Percentiles rank a stretch among this genome's conserved stretches.
phyloP scores from a whole-genome alignment of 225 moss, liverwort and hornwort species.

The Marchantia paleacea region DNA sequence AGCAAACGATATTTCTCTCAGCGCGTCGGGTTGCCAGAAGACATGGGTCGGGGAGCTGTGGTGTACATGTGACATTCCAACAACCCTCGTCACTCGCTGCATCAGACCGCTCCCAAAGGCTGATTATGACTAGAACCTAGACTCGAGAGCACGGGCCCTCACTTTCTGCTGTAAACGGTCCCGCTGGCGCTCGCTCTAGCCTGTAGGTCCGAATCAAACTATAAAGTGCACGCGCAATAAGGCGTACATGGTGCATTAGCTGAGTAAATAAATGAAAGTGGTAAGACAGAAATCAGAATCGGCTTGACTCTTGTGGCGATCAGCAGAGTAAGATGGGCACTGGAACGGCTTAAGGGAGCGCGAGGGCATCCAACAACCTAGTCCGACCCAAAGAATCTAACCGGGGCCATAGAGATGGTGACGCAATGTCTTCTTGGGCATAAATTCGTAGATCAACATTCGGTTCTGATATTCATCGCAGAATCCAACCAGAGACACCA shows the following conservation, averaged over 20 bases:
- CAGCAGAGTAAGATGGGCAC: too few relatives aligned
- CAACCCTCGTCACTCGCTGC: neutral
- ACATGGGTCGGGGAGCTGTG: neutral
- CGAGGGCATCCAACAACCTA: neutral
- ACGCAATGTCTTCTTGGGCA: constrained; percentile 49
- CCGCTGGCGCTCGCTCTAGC: too few relatives aligned
- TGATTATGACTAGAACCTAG: neutral
- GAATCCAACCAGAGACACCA: constrained; percentile 51
- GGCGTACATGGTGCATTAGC: neutral
- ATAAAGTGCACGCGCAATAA: neutral
- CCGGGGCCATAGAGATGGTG: constrained; percentile 27
- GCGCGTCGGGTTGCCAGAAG: neutral
- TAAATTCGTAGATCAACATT: constrained; percentile 59
- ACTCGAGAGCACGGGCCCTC: neutral
- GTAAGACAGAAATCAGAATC: neutral
- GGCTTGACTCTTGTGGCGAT: neutral
- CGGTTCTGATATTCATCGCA: constrained; percentile 50
- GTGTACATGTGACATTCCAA: neutral
- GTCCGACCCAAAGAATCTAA: neutral
- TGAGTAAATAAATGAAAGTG: neutral
- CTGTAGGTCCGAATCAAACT: too few relatives aligned
- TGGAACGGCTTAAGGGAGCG: neutral
- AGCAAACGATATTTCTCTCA: neutral
- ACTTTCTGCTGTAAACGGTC: neutral
- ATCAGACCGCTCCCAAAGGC: too few relatives aligned